Evolutionary conservation across 768 basidiomycete genomes (phyloP), one percentile per base, ranked within the genome.

Genomic region (Sporobolomyces phaffii): DNA sequence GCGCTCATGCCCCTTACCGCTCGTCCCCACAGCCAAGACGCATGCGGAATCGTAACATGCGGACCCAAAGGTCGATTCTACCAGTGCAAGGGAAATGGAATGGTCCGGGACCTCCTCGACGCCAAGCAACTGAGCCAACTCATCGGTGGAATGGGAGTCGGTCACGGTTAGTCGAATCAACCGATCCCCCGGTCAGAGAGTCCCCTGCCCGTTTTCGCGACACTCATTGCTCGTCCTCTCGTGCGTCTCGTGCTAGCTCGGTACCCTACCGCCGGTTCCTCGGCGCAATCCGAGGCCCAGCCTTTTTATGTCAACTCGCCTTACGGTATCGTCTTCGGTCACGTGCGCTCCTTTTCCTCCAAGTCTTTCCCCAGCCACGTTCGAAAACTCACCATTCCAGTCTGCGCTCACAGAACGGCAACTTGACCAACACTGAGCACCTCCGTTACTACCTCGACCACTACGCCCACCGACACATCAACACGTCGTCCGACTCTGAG

Each of bases 271-370:
- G 96, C 96, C 59, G 96, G 96, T 54, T 91, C 91, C 76, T 96
- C 91, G 64, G 89, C 92, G 64, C 89, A 96, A 72, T 87, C 94
- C 15, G 96, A 99, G 77, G 93, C 96, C 11, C 96, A 99, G 76
- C 96, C 96, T 1, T 99, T 99, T 82, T 99, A 99, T 77, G 96
- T 99, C 74, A 99, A 99, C 80, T 94, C 92, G n/a, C 96, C 96
- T 5, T 99, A 98, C 77, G 96, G 96, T 57, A 94, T 99, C 75
- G 91, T 93, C 68, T 88, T 99, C 76, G 96, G 90, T 24, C 94
- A 99, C 82, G 94, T 93, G 77, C 70, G 87, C 31, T 50, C 22
- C 38, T 38, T 17, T 38, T 17, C 17, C 38, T 38, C 38, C 17
- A 9, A 9, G 10, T 38, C 38, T 38, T 17, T 38, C 38, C 17